These are phyloP conservation scores for Aspergillus quadricinctus DNA, from an alignment of 2,329 filamentous ascomycete genomes.

Conservation along the genomic window DNA sequence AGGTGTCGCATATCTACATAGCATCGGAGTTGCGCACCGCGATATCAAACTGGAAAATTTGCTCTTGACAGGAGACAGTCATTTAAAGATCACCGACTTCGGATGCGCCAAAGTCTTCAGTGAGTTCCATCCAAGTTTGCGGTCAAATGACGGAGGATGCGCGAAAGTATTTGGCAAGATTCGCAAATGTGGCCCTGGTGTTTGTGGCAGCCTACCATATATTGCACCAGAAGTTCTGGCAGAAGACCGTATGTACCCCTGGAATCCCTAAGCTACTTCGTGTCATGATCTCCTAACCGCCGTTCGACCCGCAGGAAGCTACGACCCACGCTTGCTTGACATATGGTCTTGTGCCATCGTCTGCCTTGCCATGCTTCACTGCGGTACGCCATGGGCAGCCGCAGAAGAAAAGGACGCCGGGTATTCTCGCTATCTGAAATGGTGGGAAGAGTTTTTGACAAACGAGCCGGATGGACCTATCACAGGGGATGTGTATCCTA, in stretches of 20 bases:
- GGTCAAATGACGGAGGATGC: slow-evolving; percentile 68
- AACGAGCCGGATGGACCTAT: slow-evolving; percentile 51
- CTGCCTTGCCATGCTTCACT: slow-evolving; percentile 71
- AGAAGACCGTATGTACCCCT: slow-evolving; percentile 53
- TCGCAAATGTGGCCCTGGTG: slow-evolving; percentile 69
- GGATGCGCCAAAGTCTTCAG: slow-evolving; percentile 83
- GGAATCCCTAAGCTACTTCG: slow-evolving; percentile 1
- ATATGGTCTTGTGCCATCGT: slow-evolving; percentile 84
- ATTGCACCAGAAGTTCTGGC: slow-evolving; percentile 79
- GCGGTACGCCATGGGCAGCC: slow-evolving; percentile 69
- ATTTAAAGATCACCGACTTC: slow-evolving; percentile 88
- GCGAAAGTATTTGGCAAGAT: slow-evolving; percentile 68
- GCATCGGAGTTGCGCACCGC: slow-evolving; percentile 80
- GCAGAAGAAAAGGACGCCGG: slow-evolving; percentile 56
- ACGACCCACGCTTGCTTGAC: slow-evolving; percentile 75
- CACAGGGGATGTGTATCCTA: slow-evolving; percentile 61
- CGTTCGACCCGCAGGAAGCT: slow-evolving; percentile 38
- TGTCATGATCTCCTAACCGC: background rate
- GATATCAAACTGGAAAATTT: slow-evolving; percentile 90
- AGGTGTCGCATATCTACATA: slow-evolving; percentile 76
- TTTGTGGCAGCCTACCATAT: slow-evolving; percentile 81
- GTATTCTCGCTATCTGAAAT: slow-evolving; percentile 61
- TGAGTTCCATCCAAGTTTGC: slow-evolving; percentile 73
- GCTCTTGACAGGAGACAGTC: slow-evolving; percentile 71
- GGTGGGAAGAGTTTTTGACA: slow-evolving; percentile 65